Conservation (phyloP, 2,329 filamentous ascomycete species). For the Fusarium denticulatum region DNA sequence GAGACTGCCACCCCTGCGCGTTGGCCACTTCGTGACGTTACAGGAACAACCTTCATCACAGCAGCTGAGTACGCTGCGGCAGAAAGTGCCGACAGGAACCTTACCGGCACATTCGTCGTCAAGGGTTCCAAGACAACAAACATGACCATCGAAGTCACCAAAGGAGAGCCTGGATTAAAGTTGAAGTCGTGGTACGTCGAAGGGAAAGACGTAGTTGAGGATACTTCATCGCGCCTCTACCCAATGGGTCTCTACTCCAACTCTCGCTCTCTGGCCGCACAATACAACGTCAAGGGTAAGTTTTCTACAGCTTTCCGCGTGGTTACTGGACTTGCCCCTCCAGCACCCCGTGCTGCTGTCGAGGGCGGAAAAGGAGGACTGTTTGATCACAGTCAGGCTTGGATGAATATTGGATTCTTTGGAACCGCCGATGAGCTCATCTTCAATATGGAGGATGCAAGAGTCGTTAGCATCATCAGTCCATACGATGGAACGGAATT, state of each 20-base stretch:
- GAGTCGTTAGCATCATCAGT: not conserved
- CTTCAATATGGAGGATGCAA: not conserved
- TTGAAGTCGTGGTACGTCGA: not conserved
- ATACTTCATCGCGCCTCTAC: not conserved
- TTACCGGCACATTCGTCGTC: conserved; percentile 30
- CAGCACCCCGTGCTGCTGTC: not conserved
- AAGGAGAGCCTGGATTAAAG: conserved; percentile 22
- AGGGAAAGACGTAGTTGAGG: not conserved
- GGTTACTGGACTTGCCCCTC: not conserved
- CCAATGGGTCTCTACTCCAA: not conserved
- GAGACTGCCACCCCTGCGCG: conserved; percentile 23
- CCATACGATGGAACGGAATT: not conserved
- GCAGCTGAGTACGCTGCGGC: conserved; percentile 33
- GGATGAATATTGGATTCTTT: not conserved
- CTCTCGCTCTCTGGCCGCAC: not conserved
- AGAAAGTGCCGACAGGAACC: conserved; percentile 28
- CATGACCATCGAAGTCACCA: conserved; percentile 26
- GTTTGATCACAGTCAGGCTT: not conserved
- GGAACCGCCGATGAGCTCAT: conserved; percentile 7
- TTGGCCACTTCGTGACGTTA: conserved; percentile 23
- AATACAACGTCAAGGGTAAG: not conserved
- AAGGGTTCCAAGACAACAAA: conserved; percentile 15
- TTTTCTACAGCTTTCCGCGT: not conserved
- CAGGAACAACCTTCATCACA: conserved; percentile 32
- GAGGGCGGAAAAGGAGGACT: conserved; percentile 5